phyloP scores from a whole-genome alignment of 805 yeast species.

The Saccharomycopsis selenospora region DNA sequence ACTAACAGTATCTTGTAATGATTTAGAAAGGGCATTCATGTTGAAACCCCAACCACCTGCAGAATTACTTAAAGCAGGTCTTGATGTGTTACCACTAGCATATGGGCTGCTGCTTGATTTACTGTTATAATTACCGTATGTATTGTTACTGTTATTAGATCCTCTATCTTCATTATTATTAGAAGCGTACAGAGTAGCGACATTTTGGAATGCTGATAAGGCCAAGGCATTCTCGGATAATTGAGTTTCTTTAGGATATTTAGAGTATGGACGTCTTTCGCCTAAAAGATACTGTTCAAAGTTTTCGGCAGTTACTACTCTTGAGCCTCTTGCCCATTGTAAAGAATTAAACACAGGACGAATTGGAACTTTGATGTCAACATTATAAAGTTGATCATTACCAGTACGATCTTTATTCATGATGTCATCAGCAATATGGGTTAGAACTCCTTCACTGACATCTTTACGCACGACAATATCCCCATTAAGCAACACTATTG shows the following conservation, averaged over 20 bases:
- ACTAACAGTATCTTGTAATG: conserved; percentile 46
- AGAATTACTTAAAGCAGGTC: conserved; percentile 6
- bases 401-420: conserved; percentile 22
- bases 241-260: conserved; percentile 46
- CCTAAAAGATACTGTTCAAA: conserved; percentile 68
- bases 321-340: conserved; percentile 81
- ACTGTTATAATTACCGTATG: neutral
- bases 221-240: conserved; percentile 41
- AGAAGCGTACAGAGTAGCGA: conserved; percentile 5
- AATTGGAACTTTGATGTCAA: conserved; percentile 57
- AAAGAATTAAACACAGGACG: conserved; percentile 75
- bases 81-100: neutral
- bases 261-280: conserved; percentile 55
- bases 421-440: conserved; percentile 32
- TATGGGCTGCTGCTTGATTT: neutral
- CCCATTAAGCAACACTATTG: conserved; percentile 49
- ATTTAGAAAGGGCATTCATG: conserved; percentile 33
- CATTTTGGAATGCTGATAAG: conserved; percentile 24
- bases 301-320: conserved; percentile 52
- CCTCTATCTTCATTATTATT: neutral
- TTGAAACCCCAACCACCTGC: conserved; percentile 35
- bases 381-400: conserved; percentile 62
- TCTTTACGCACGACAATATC: conserved; percentile 52
- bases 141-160: neutral
- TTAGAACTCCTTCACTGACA: conserved; percentile 45